A percentile compares a stretch with the other conserved stretches of the same genome.
These are phyloP conservation scores for Aspergillus udagawae DNA, from an alignment of 2,329 filamentous ascomycete species.

Conservation along the genomic window DNA sequence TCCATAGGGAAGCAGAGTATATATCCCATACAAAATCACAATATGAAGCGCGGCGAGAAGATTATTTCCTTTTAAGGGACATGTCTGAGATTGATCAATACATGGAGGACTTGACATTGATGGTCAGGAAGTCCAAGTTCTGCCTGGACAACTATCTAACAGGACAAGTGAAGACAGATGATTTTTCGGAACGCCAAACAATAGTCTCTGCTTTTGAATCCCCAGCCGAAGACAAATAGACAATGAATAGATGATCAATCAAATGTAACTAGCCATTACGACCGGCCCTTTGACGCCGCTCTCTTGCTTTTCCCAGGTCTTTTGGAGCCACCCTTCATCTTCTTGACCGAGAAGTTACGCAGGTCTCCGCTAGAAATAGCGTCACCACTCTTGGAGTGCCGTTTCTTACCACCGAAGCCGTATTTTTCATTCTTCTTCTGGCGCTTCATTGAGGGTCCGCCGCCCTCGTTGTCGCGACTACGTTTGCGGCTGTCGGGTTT, in stretches of 20 bases:
- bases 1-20: not conserved
- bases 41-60: not conserved
- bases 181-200: not conserved
- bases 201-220: not conserved
- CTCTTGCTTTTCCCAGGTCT: slow-evolving; percentile 51
- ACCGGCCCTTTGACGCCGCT: slow-evolving; percentile 31
- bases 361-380: slow-evolving; percentile 77
- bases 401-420: slow-evolving; percentile 95
- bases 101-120: not conserved
- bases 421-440: slow-evolving; percentile 94
- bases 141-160: not conserved
- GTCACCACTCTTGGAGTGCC: slow-evolving; percentile 84
- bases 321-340: slow-evolving; percentile 66
- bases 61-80: not conserved
- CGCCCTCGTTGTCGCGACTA: slow-evolving; percentile 40
- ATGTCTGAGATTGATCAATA: not conserved
- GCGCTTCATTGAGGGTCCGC: slow-evolving; percentile 60
- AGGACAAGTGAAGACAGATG: not conserved
- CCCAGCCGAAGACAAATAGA: not conserved
- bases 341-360: slow-evolving; percentile 72
- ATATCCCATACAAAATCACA: not conserved
- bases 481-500: slow-evolving; percentile 50
- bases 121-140: not conserved
- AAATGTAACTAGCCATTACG: slow-evolving; percentile 5
- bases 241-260: not conserved